Evolutionary conservation across 2,329 filamentous ascomycete genomes (phyloP), one percentile per base, ranked within the genome.

Genomic region (Cadophora malorum): DNA sequence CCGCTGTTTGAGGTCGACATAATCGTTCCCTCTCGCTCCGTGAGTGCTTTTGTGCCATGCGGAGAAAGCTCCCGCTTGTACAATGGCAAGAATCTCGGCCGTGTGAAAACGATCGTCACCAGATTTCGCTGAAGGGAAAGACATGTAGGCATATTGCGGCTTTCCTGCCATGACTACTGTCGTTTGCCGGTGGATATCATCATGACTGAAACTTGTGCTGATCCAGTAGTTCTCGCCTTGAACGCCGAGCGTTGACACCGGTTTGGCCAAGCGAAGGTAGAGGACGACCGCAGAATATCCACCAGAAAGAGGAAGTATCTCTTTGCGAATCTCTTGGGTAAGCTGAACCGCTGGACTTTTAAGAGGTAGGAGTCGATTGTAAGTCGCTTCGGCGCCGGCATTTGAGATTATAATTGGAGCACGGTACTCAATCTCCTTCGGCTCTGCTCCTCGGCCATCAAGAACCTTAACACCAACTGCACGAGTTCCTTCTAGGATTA

Each of bases 71-170:
- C 6, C 14, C 0, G 50, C 8, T 4, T 31, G 16, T 4, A 53
- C 50, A 10, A 53, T 53, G 1, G 21, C 50, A 28, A 53, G 50
- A 25, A 53, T 25, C 25, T 53, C 50, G 2, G 50, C 55, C 6
- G 55, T 63, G 49, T 52, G 45, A 14, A 63, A 33, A 3, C 28
- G 28, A 19, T 50, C 25, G 8, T 50, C 25, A 6, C 47, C 61
- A 21, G 47, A 49, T 21, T 52, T 50, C 7, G 61, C 47, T 8
- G 61, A 63, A 53, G 61, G 61, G 33, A 63, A 59, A 23, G 55
- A 59, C 55, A 59, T 59, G 55, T 38, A 59, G 12, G 55, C 55
- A 21, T 59, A 59, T 38, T 59, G 55, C 0, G 55, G 55, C 14
- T 59, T 59, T n/a, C 55, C 55, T 6, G 31, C 55, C 55, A 59